Base-by-base conservation (phyloP, 2,329 filamentous ascomycete genomes). In the Penicillium sp. region DNA sequence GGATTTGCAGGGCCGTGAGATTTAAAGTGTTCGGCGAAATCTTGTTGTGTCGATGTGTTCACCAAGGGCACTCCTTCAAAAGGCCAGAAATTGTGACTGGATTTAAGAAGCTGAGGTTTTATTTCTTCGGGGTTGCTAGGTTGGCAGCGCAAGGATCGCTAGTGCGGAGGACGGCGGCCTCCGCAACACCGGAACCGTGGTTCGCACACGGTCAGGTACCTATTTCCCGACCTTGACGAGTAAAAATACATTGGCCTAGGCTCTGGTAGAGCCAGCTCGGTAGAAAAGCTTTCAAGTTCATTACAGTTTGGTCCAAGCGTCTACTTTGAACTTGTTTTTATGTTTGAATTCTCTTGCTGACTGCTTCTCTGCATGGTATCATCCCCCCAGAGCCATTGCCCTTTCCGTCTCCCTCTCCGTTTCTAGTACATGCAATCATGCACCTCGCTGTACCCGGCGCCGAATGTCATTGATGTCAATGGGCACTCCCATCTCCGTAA, bases 141-240 rank as follows among this genome's bases (percentile, higher is more conserved):
- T 35, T 35, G 31, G 31, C n/a, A 35, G 14, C n/a, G 31, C 31
- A 24, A 39, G 36, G 22, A 39, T 24, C 18, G 36, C 22, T 22
- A 8, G 13, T 43, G 46, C 46, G 46, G 46, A 48, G 39, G 14
- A 16, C 46, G 46, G 28, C 46, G 46, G 18, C 18, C 39, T 48
- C 46, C 46, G 46, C 46, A 48, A 42, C 27, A 33, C 27, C 9
- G 28, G 39, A 33, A 35, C 28, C 18, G 36, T 39, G 20, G 36
- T 18, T 24, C 36, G 11, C 18, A 22, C 18, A 39, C 6, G n/a
- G 31, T 16, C n/a, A 35, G 31, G 31, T 18, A 39, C 18, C 36
- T 24, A 5, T 39, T 24, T 13, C 3, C 36, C 36, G 20, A 3
- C 16, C 4, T 18, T 20, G 16, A 38, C 5, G 30, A 4, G 30